phyloP scores from a whole-genome alignment of 2,329 filamentous ascomycete genomes.

The Pleochaeta shiraiana region DNA sequence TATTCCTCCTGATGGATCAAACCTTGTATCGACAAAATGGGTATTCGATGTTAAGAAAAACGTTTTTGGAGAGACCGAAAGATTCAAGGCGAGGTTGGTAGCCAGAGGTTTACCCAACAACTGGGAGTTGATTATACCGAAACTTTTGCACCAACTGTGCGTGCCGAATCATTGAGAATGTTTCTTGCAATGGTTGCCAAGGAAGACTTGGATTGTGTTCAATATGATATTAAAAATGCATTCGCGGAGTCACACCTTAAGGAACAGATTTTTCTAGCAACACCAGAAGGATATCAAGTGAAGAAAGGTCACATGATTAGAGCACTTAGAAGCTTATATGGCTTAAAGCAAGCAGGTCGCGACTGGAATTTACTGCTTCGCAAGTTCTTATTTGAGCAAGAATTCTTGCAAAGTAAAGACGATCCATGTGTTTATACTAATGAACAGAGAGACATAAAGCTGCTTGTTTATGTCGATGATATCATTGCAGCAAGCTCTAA shows the following conservation, averaged over 20 bases:
- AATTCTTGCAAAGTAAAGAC: background rate
- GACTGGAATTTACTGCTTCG: background rate
- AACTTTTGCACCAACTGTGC: background rate
- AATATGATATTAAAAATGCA: conserved; percentile 5
- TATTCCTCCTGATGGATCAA: background rate
- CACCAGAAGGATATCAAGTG: background rate
- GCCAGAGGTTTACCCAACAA: background rate
- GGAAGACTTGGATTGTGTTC: background rate
- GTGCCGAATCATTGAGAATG: background rate
- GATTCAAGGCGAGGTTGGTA: background rate
- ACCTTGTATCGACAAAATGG: background rate
- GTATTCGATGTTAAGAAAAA: background rate
- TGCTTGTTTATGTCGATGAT: conserved; percentile 3
- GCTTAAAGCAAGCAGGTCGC: background rate
- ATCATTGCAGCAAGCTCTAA: background rate
- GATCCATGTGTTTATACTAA: conserved; percentile 1
- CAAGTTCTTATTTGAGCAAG: background rate
- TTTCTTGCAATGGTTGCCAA: conserved; percentile 1
- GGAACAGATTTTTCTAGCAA: background rate
- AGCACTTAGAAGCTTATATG: background rate
- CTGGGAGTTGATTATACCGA: background rate
- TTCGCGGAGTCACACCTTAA: background rate
- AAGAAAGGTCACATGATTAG: background rate
- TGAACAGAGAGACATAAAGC: background rate
- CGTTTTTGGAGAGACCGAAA: background rate